Evolutionary conservation across 768 basidiomycete genomes (phyloP), one percentile per base, ranked within the genome.

Genomic region (Pleurotus giganteus): DNA sequence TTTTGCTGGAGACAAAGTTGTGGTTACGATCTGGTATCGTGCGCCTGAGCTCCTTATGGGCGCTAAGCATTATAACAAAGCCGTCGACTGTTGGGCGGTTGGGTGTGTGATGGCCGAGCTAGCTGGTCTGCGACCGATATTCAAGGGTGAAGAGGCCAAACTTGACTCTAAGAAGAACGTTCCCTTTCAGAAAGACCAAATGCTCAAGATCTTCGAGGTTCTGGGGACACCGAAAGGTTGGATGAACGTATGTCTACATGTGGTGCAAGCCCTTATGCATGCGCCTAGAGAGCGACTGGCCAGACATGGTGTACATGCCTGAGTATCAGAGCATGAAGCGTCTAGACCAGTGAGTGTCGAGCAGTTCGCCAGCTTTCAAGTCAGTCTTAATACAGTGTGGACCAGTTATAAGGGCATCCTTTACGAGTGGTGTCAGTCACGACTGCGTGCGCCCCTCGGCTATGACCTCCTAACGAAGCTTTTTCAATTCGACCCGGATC

Each of bases 1-100:
- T 2, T 94, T 91, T 66, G 85, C 86, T 0, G 95, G 95, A 13
- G 97, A 99, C 72, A 98, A 98, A 64, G 95, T 99, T 24, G 97
- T 98, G 31, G 97, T 99, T 11, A 99, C 97, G 0, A 98, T 99
- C 65, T 98, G 97, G 97, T 99, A 99, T 67, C 90, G 97, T 50
- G 93, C 94, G 5, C 97, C 97, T 0, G 97, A 99, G 66, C 83
- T 99, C 2, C 80, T 99, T 8, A 80, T 99, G 73, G 96, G 97
- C 24, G 94, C 96, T 0, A 93, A 94, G 59, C 97, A 99, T 70
- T 99, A 99, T 69, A 96, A 97, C 60, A 94, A 92, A 61, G 91
- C 95, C 3, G 86, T 98, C 36, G 94, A 99, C 66, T 86, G 93
- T 52, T 99, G 97, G 97, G 95, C 97, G 23, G 86, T 98, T 4